Evolutionary conservation across 768 basidiomycete genomes (phyloP), one percentile per base, ranked within the genome.

Genomic region (Brasilioporus rufonigricans): DNA sequence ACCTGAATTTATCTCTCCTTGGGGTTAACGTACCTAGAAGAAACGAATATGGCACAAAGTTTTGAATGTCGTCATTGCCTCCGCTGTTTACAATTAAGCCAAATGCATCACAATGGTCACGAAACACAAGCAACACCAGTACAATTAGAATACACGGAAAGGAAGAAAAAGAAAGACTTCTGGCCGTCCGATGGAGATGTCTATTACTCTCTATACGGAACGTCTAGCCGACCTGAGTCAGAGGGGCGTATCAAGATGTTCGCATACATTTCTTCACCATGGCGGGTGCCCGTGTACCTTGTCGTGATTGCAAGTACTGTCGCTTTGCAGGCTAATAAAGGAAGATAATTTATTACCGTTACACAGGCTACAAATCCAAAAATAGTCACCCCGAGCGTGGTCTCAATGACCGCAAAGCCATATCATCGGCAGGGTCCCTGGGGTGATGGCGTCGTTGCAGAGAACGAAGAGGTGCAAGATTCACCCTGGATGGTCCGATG

Each of bases 371-470:
- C 48, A 40, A 56, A 54, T 38, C 55, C 50, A 53, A 57, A 56
- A 70, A 66, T 68, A 70, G 68, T 71, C 71, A 72, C 67, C 66
- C 71, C 33, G 71, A 64, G 46, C 70, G 71, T 45, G 73, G 69
- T 36, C 70, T 68, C 43, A 84, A 71, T 49, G 79, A 66, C 36
- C 86, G 76, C 61, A 89, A 65, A 36, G 80, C 77, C 55, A 76
- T 77, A 60, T 89, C 87, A 66, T 89, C 87, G 27, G 76, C 61
- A 24, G 82, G 83, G 52, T 84, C 77, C 53, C 87, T 78, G 46
- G 78, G 75, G 52, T 85, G 87, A 8, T 81, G 78, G 59, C 82
- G 81, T 40, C 83, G 77, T 43, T 74, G 76, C 52, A 87, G 72
- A 19, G 79, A 71, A 50, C 79, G 73, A 46, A 89, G 74, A 14